Evolutionary conservation across 805 yeast species (phyloP).

Genomic region (Soucietia sequanensis): DNA sequence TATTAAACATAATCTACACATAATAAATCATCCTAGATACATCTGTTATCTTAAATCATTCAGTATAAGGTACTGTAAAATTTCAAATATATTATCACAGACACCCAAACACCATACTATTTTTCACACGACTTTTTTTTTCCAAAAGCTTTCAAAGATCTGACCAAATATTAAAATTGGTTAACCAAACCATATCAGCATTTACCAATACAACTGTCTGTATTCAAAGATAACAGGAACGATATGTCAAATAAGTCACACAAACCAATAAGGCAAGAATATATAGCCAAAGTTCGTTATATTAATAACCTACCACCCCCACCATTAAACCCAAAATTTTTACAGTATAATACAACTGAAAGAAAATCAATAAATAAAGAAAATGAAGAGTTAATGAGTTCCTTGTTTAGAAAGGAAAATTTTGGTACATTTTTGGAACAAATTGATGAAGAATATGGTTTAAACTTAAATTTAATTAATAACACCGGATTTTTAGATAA

Average conservation of each 20-base stretch:
- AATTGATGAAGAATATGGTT: slow-evolving; percentile 64
- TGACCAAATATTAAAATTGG: too few relatives aligned
- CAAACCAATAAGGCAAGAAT: slow-evolving; percentile 61
- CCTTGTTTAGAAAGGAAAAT: slow-evolving; percentile 73
- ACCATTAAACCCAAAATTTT: slow-evolving; percentile 81
- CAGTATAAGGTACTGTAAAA: too few relatives aligned
- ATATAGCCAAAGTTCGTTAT: slow-evolving; percentile 79
- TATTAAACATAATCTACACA: too few relatives aligned
- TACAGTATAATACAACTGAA: slow-evolving; percentile 51
- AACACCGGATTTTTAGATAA: slow-evolving; percentile 68
- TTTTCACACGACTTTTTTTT: slow-evolving; percentile 1
- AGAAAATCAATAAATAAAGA: slow-evolving; percentile 35
- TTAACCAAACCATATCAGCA: too few relatives aligned
- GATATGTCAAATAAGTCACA: too few relatives aligned
- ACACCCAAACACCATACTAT: too few relatives aligned
- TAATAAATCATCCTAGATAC: too few relatives aligned
- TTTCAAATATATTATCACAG: too few relatives aligned
- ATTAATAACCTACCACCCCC: slow-evolving; percentile 91
- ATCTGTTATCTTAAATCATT: too few relatives aligned
- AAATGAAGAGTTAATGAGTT: slow-evolving; percentile 55
- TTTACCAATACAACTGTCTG: too few relatives aligned
- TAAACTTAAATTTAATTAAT: slow-evolving; percentile 70
- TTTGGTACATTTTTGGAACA: slow-evolving; percentile 58
- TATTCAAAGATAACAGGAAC: too few relatives aligned
- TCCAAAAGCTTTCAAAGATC: not conserved